Evolutionary conservation across 148 eudicot genomes (phyloP), one percentile per base, ranked within the genome.

Genomic region (Fagopyrum homotropicum): DNA sequence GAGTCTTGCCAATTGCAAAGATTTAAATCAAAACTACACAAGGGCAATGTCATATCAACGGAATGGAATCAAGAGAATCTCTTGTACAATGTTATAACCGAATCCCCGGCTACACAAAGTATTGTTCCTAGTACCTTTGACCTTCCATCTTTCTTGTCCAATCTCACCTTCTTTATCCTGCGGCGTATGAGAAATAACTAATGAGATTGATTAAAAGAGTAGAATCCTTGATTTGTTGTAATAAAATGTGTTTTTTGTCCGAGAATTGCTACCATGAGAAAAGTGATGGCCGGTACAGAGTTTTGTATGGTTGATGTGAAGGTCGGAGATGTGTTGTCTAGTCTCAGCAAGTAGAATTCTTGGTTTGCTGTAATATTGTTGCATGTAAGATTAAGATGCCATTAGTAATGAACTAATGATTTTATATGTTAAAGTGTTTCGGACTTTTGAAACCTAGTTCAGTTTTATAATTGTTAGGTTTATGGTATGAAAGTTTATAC

Each of bases 231-330:
- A 49, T 49, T 12, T 8, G 12, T 3, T 49, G 52, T 49, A 12
- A 49, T 8, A 0, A 49, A 12, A 8, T 49, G 12, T 17, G 63
- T 19, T 57, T 6, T 57, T 78, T 87, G 79, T 97, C 97, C 81
- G 86, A 95, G 93, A 22, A 85, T 3, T 29, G 77, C 92, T 19
- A 97, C 97, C 99, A 95, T 92, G 82, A 95, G 91, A 76, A 95
- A 95, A 45, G 99, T 95, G 40, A 95, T 91, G 75, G 99, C 97
- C 4, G 99, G 99, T 45, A 95, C 99, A 7, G 96, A 92, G 82
- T 95, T 95, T 75, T 95, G 99, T 40, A 80, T 35, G 40, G 40
- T 2, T 35, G 40, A 35, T 35, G 40, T 2, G 40, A 35, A 35
- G 40, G 40, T 35, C 3, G 40, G 40, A 35, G 40, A 35, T 35